Evolutionary conservation across 2,329 filamentous ascomycete species (phyloP).

Genomic region (Chrysoporthe deuterocubensis): DNA sequence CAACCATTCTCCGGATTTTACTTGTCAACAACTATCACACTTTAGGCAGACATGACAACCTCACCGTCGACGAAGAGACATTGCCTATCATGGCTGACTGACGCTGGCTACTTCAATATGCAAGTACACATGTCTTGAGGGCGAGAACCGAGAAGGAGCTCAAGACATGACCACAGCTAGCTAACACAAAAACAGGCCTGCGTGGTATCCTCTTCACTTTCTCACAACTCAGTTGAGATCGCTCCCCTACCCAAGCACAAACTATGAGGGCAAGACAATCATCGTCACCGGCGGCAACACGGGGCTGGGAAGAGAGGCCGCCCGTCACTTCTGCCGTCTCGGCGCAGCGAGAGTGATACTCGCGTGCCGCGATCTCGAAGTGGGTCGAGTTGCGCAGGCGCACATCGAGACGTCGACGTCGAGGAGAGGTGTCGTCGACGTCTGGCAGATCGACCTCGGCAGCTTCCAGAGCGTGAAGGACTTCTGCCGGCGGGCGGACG

Average conservation of each 20-base stretch:
- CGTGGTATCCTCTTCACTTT: slow-evolving; percentile 15
- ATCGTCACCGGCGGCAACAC: slow-evolving; percentile 47
- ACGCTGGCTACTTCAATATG: slow-evolving; percentile 27
- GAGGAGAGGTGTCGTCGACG: slow-evolving; percentile 40
- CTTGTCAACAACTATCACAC: background rate
- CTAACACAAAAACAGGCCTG: background rate
- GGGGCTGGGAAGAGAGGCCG: slow-evolving; percentile 44
- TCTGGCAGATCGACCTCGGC: slow-evolving; percentile 55
- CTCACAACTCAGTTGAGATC: slow-evolving; percentile 6
- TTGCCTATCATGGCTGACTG: slow-evolving; percentile 25
- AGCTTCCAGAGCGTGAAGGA: slow-evolving; percentile 49
- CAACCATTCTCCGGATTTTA: background rate
- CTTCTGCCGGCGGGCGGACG: slow-evolving; percentile 41
- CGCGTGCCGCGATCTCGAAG: slow-evolving; percentile 40
- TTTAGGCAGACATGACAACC: slow-evolving; percentile 8
- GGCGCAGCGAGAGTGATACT: slow-evolving; percentile 44
- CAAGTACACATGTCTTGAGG: background rate
- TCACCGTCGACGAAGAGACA: slow-evolving; percentile 15
- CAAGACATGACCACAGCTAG: background rate
- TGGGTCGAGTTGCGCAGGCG: slow-evolving; percentile 44
- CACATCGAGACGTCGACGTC: slow-evolving; percentile 39
- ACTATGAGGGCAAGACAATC: slow-evolving; percentile 35
- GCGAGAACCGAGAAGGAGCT: background rate
- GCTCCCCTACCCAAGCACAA: slow-evolving; percentile 1
- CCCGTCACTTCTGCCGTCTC: slow-evolving; percentile 41